Base-by-base conservation (phyloP, 306 rosid genomes). In the Rosa lucieae region DNA sequence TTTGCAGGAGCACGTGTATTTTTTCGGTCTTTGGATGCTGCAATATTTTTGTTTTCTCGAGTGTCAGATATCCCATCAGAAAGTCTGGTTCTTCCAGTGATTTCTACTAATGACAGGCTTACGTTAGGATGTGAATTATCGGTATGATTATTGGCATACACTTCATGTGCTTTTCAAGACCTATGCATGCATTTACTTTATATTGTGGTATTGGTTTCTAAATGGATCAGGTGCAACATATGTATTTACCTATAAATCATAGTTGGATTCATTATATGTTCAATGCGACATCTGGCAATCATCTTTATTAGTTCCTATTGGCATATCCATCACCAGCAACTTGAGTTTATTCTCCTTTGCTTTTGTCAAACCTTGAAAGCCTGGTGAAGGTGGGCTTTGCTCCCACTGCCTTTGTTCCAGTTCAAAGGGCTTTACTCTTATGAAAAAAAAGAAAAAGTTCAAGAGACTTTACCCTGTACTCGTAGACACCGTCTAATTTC, bases 1-100 rank as follows among this genome's bases (percentile, higher is more conserved):
- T 94, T 94, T 80, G 98, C 98, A 78, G 98, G 98, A 51, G 97
- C 98, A 20, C 97, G 97, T 3, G 79, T 86, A 80, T 94, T 92
- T 86, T 94, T 94, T 81, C 97, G 84, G 87, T 94, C 98, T n/a
- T 85, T 94, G 82, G 98, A 94, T 88, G 97, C 98, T 49, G 97
- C 98, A 78, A 92, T 94, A 80, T 94, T 94, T 88, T 87, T 94
- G 87, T 94, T 92, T 88, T 89, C 93, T 55, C 97, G 98, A 47
- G 98, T 94, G 82, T 94, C 97, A 79, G 97, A 89, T 84, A 94
- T 94, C 59, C 95, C 97, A 70, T 83, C 92, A 52, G 97, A 92
- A 80, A 94, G 98, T 84, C 87, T 91, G 82, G 91, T 94, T 80
- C 96, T 94, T 66, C 98, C 98, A 0, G 98, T 94, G 83, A 94